Conservation (phyloP, 192 early-diverging fungal species). For the Backusella psychrophila region DNA sequence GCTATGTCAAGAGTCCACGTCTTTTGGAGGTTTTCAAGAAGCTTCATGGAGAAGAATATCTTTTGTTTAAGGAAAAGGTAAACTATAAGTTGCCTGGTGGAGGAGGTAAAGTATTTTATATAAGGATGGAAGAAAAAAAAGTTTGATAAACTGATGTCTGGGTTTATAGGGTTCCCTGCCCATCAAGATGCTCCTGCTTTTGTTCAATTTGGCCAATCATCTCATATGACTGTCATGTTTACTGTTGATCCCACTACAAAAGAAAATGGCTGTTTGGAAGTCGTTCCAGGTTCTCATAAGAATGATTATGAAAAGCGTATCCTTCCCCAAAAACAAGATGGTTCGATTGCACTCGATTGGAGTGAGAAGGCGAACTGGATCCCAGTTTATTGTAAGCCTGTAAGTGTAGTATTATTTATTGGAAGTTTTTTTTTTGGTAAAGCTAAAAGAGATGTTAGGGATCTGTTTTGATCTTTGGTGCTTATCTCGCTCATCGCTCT, state of each 20-base stretch:
- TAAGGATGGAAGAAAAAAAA: neutral
- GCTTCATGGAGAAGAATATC: constrained; percentile 50
- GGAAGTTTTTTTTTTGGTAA: neutral
- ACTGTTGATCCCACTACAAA: constrained; percentile 53
- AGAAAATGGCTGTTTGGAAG: constrained; percentile 57
- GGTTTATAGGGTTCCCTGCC: constrained; percentile 43
- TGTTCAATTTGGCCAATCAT: constrained; percentile 52
- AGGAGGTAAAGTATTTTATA: constrained; percentile 28
- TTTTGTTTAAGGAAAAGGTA: constrained; percentile 65
- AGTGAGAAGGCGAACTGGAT: constrained; percentile 47
- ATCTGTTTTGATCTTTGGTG: constrained; percentile 60
- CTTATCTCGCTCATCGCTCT: constrained; percentile 59
- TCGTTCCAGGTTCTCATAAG: constrained; percentile 53
- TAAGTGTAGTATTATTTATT: neutral
- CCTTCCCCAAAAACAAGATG: constrained; percentile 43
- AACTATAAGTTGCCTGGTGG: constrained; percentile 61
- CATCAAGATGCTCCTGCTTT: constrained; percentile 65
- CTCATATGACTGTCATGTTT: constrained; percentile 56
- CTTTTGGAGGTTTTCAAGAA: constrained; percentile 46
- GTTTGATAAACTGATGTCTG: neutral
- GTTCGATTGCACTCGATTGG: constrained; percentile 50
- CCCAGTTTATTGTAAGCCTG: constrained; percentile 52
- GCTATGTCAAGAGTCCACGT: constrained; percentile 46
- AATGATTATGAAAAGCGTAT: constrained; percentile 31
- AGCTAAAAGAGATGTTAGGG: constrained; percentile 26